Conservation (phyloP, 805 yeast species). For the Candida insectorum region DNA sequence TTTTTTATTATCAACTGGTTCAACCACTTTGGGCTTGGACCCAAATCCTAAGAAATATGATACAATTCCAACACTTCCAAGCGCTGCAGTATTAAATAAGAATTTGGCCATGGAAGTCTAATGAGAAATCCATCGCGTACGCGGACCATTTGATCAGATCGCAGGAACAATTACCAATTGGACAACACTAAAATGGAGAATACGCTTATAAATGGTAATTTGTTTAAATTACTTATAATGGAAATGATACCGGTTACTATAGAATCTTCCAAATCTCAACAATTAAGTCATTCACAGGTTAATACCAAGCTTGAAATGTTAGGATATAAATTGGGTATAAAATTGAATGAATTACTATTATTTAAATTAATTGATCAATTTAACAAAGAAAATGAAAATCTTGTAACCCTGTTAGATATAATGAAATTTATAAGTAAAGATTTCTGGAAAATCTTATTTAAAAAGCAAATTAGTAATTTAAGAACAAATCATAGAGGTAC, state of each 20-base stretch:
- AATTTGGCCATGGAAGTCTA: slow-evolving; percentile 35
- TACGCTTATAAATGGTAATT: slow-evolving; percentile 7
- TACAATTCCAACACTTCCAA: slow-evolving; percentile 36
- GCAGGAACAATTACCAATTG: no score
- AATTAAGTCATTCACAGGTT: slow-evolving; percentile 7
- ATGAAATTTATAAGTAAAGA: slow-evolving; percentile 93
- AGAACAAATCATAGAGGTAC: slow-evolving; percentile 90
- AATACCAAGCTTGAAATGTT: slow-evolving; percentile 47
- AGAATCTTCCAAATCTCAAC: slow-evolving; percentile 7
- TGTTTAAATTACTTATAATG: slow-evolving; percentile 11
- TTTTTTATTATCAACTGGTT: neutral
- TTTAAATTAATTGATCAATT: slow-evolving; percentile 27
- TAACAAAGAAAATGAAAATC: slow-evolving; percentile 20
- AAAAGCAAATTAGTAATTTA: slow-evolving; percentile 87
- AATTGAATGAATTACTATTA: slow-evolving; percentile 47
- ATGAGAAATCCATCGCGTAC: no score
- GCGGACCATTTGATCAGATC: no score
- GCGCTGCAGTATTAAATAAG: slow-evolving; percentile 23
- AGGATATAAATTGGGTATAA: slow-evolving; percentile 69
- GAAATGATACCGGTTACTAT: slow-evolving; percentile 13
- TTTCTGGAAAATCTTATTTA: slow-evolving; percentile 77
- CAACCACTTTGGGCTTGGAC: slow-evolving; percentile 1
- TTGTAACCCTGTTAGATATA: slow-evolving; percentile 68
- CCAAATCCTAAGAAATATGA: slow-evolving; percentile 38
- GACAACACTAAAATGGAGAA: slow-evolving; percentile 2